Base-by-base conservation (phyloP, 2,329 filamentous ascomycete genomes). In the Sporothrix euskadiensis region DNA sequence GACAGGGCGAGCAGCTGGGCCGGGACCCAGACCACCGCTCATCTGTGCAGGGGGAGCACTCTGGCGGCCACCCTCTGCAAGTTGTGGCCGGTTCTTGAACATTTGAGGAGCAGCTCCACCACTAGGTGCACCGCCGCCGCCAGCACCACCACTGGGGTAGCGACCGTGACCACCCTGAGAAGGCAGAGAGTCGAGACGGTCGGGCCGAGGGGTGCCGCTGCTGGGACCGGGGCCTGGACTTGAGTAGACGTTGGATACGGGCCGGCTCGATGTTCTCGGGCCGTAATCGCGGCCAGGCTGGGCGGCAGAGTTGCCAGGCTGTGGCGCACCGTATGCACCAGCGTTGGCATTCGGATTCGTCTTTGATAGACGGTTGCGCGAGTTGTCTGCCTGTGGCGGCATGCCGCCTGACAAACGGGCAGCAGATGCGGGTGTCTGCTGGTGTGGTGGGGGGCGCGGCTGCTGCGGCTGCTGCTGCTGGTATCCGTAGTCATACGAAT, bases 361-460 rank as follows among this genome's bases (percentile, higher is more conserved):
- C 75, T 84, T 84, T n/a, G 80, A 79, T 19, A 85, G 78, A 61
- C 83, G 80, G 74, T 82, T 82, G 22, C 80, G 80, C 2, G 77
- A 77, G 19, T 80, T 80, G 63, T 82, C 81, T 47, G 79, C 79
- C 7, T 79, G 77, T 8, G 80, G 79, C 9, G 47, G 66, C 16
- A 68, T 52, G 16, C 41, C 44, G 7, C 41, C 65, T 7, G 65
- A 68, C 8, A 68, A 26, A 52, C 65, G 65, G 10, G 65, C 26
- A n/a, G 65, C 26, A 68, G 35, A 5, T 49, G 69, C 35, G n/a
- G 69, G 54, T 14, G 57, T 26, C 9, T 56, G 63, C 30, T 73
- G 71, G 30, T 59, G 71, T 16, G 41, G 71, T 26, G n/a, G 54
- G 8, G 81, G 47, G 35, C 30, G 70, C 63, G 74, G 71, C 68